A percentile compares a stretch with the other conserved stretches of the same genome.
Conservation (phyloP, 1,139 yeast genomes). For the Kodamaea plutei region DNA sequence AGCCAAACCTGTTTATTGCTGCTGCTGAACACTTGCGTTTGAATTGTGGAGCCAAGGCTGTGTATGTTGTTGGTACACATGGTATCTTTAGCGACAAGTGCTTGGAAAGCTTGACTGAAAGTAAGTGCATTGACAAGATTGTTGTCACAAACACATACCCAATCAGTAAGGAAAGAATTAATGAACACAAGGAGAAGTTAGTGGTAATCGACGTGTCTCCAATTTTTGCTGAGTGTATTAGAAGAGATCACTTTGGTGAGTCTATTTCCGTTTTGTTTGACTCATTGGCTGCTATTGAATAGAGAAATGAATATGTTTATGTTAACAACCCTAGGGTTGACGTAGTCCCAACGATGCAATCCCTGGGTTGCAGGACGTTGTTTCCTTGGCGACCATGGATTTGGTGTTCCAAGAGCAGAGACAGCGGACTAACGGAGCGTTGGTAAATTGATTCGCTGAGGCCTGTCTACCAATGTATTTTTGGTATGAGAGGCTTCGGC, state of each 20-base stretch:
- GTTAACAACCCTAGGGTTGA: background rate
- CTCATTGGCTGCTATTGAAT: constrained; percentile 67
- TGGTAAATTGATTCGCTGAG: constrained; percentile 36
- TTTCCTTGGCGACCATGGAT: constrained; percentile 16
- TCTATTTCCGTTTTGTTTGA: constrained; percentile 89
- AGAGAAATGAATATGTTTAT: constrained; percentile 7
- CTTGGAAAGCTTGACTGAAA: constrained; percentile 70
- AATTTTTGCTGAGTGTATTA: constrained; percentile 94
- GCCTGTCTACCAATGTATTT: background rate
- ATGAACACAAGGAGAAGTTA: constrained; percentile 55
- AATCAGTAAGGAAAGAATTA: constrained; percentile 58
- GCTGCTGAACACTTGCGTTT: constrained; percentile 96
- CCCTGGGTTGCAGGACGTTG: constrained; percentile 57
- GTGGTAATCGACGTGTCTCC: constrained; percentile 90
- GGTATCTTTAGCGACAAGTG: constrained; percentile 90
- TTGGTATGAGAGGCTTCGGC: constrained; percentile 1
- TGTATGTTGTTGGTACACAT: constrained; percentile 91
- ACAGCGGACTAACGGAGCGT: constrained; percentile 63
- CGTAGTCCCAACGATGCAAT: constrained; percentile 51
- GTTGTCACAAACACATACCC: constrained; percentile 97
- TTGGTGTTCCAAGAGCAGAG: constrained; percentile 24
- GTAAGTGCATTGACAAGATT: constrained; percentile 78
- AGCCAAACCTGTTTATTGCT: constrained; percentile 88
- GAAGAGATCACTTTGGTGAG: constrained; percentile 98
- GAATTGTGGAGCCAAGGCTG: constrained; percentile 92